phyloP scores from a whole-genome alignment of 495 filamentous ascomycete species.

The Daldinia loculata region DNA sequence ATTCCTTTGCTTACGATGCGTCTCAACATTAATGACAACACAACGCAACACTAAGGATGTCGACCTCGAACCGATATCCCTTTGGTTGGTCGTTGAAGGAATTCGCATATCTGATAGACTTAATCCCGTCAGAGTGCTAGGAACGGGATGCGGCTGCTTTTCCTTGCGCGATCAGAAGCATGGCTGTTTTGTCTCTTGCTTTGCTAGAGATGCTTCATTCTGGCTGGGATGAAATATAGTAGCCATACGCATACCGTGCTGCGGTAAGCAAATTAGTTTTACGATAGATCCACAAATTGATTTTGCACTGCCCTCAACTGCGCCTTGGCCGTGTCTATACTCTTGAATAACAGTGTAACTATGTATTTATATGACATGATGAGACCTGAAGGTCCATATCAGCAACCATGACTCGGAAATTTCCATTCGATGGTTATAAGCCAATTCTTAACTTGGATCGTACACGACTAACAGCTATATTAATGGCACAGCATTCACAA shows the following conservation, averaged over 20 bases:
- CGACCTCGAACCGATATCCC: constrained; percentile 8
- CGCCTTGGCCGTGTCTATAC: not conserved
- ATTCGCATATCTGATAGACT: constrained; percentile 34
- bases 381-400: not conserved
- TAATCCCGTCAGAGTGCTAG: constrained; percentile 8
- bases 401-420: not conserved
- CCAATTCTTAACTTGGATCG: not conserved
- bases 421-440: not conserved
- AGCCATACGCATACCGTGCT: constrained; percentile 15
- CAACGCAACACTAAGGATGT: constrained; percentile 3
- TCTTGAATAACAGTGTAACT: not conserved
- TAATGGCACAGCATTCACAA: not conserved
- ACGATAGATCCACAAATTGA: constrained; percentile 42
- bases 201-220: constrained; percentile 16
- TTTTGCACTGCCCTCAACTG: constrained; percentile 7
- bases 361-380: not conserved
- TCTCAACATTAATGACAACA: constrained; percentile 27
- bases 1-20: constrained; percentile 25
- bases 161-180: constrained; percentile 22
- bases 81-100: constrained; percentile 11
- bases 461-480: not conserved
- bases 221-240: constrained; percentile 7
- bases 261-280: constrained; percentile 27
- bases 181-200: constrained; percentile 20
- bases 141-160: constrained; percentile 17